Evolutionary conservation across 1,284 basidiomycete genomes (phyloP), one percentile per base, ranked within the genome.

Genomic region (Microbotryomycetes sp.): DNA sequence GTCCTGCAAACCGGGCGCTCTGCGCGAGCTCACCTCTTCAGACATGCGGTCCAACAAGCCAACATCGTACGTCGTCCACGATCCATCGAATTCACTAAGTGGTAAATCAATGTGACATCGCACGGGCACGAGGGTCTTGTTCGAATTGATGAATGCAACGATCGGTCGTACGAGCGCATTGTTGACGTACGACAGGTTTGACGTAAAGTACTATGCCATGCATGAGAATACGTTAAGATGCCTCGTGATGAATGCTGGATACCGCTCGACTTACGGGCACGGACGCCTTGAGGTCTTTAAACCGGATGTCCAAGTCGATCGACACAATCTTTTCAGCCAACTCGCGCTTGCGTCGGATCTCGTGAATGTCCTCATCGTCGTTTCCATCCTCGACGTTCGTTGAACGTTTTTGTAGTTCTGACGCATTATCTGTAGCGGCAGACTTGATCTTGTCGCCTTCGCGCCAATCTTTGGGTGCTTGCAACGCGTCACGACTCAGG

Each of bases 91-190:
- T 61, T 91, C 87, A 55, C 75, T 78, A 57, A 93, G 76, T 64
- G 87, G 82, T 70, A 91, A 87, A 27, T 86, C 83, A 4, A 94
- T 85, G 60, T 85, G 82, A 73, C 90, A 94, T 66, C 86, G 88
- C 58, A 97, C 91, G 11, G 92, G 92, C 3, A 97, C 83, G 65
- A 97, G 77, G 0, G 93, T 97, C 64, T 86, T 84, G 74, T 97
- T 93, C 1, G 88, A 87, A 89, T 96, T 96, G 84, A 99, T 96
- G 74, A 99, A 99, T 0, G 92, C 93, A 5, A 98, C 96, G 66
- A 99, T 97, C 4, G 96, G 94, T 61, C 96, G 78, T 47, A 97
- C 88, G 30, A 98, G 79, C n/a, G 94, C 96, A 73, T 88, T 91
- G 72, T 94, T 94, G 64, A 88, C 87, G 73, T 97, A 91, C 57